Evolutionary conservation across 768 basidiomycete species (phyloP).

Genomic region (Cyathus striatus): DNA sequence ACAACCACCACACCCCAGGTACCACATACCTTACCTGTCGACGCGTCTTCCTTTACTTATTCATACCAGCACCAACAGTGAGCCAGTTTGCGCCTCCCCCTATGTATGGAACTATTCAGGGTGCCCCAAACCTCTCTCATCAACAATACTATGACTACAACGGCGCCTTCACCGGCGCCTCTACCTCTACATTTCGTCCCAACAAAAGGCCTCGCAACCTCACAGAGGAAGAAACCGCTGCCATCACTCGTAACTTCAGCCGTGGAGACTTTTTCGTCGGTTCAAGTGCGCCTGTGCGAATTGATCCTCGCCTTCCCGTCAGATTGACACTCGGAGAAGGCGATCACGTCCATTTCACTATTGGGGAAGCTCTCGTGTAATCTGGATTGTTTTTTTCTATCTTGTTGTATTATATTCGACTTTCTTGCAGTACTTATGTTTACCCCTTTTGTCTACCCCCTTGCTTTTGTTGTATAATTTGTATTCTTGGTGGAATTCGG

Average conservation of each 20-base stretch:
- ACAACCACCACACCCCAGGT: slow-evolving; percentile 35
- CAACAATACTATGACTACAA: slow-evolving; percentile 81
- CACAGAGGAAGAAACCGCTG: slow-evolving; percentile 79
- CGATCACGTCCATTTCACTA: slow-evolving; percentile 69
- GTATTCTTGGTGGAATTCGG: too few relatives aligned
- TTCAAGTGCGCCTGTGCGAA: slow-evolving; percentile 74
- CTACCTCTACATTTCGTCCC: slow-evolving; percentile 75
- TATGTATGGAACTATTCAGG: slow-evolving; percentile 43
- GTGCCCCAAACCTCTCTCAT: slow-evolving; percentile 46
- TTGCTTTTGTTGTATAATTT: too few relatives aligned
- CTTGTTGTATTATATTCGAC: slow-evolving; percentile 1
- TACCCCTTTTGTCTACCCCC: too few relatives aligned
- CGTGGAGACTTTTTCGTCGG: slow-evolving; percentile 83
- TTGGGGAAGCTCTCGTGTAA: slow-evolving; percentile 39
- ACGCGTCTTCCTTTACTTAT: slow-evolving; percentile 9
- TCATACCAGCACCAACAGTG: slow-evolving; percentile 17
- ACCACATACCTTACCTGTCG: slow-evolving; percentile 9
- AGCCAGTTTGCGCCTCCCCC: slow-evolving; percentile 40
- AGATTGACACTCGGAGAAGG: slow-evolving; percentile 77
- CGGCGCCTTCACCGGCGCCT: slow-evolving; percentile 60
- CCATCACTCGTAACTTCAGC: slow-evolving; percentile 77
- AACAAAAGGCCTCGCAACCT: slow-evolving; percentile 74
- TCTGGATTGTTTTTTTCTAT: slow-evolving; percentile 1
- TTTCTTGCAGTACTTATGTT: too few relatives aligned
- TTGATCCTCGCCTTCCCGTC: slow-evolving; percentile 77